Conservation (phyloP, 768 basidiomycete genomes). For the Botryobasidium botryosum region DNA sequence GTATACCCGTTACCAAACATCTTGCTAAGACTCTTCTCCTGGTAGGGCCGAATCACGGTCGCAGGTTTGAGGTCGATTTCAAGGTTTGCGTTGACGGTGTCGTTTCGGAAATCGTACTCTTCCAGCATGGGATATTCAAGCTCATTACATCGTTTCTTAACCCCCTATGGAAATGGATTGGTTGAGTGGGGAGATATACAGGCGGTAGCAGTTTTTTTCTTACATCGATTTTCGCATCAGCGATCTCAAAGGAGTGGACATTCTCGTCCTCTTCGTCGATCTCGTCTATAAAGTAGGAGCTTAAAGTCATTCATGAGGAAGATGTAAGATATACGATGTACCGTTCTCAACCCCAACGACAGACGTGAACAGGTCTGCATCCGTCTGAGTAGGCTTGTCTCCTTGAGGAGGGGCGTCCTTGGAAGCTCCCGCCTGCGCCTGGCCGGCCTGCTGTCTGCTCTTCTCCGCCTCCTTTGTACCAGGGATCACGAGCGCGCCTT, state of each 20-base stretch:
- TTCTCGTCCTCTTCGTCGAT: slow-evolving; percentile 96
- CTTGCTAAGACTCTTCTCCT: slow-evolving; percentile 95
- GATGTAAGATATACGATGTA: slow-evolving; percentile 21
- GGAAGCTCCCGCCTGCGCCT: slow-evolving; percentile 46
- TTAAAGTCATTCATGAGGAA: neutral
- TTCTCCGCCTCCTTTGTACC: slow-evolving; percentile 48
- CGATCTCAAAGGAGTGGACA: slow-evolving; percentile 93
- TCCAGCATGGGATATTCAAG: slow-evolving; percentile 96
- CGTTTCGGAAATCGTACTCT: slow-evolving; percentile 98
- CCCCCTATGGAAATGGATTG: slow-evolving; percentile 37
- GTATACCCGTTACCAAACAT: slow-evolving; percentile 98
- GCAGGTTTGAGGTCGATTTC: slow-evolving; percentile 98
- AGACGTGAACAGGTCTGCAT: slow-evolving; percentile 78
- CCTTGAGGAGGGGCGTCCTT: slow-evolving; percentile 18
- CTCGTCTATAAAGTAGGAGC: slow-evolving; percentile 42
- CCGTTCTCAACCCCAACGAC: slow-evolving; percentile 91
- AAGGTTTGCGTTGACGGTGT: slow-evolving; percentile 87
- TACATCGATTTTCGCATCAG: slow-evolving; percentile 86
- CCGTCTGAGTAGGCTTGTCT: slow-evolving; percentile 24
- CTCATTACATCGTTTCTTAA: slow-evolving; percentile 93
- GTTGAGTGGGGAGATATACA: neutral
- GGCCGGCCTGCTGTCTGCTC: slow-evolving; percentile 27
- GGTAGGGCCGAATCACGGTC: slow-evolving; percentile 93
- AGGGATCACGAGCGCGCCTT: slow-evolving; percentile 71
- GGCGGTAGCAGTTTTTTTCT: slow-evolving; percentile 15